Base-by-base conservation (phyloP, 2,329 filamentous ascomycete genomes). In the Bipolaris victoriae region DNA sequence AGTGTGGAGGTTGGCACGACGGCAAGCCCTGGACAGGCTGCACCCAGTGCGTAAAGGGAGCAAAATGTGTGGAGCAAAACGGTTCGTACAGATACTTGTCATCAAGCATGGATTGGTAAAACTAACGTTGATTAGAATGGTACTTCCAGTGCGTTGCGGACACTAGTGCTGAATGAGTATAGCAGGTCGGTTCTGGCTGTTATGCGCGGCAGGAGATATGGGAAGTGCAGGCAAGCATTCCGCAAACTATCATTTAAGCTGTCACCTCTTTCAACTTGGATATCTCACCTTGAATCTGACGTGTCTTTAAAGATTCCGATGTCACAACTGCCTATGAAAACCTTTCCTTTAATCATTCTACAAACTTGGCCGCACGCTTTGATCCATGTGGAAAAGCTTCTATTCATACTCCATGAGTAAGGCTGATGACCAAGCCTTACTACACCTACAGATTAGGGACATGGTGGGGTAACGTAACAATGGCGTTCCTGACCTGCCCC, bases 131-230 rank as follows among this genome's bases (percentile, higher is more conserved):
- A 18, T 10, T 43, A 73, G 70, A 73, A 37, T 71, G 33, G 18
- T 73, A 71, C 31, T 54, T 65, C 33, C 68, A 73, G 39, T 73
- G 70, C 37, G 68, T 73, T 46, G 63, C 64, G 15, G 62, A 68
- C 3, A 58, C 63, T 10, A 43, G 43, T 16, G 7, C 36, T 40
- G 40, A 20, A 22, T 47, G 37, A 13, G 39, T 22, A 47, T 47
- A 20, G 39, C 10, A 16, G 9, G 10, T 15, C 24, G 6, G 26
- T 11, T 45, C 5, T 31, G n/a, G 11, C 10, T 45, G n/a, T 13
- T 11, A 7, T 11, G 20, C 20, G 16, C 26, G 16, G 26, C 26
- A 18, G 26, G 5, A 16, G 26, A 45, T 11, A 20, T 5, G 31
- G 7, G 26, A 20, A 33, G 43, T 11, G 11, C 26, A 33, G 33